Base-by-base conservation (phyloP, 2,329 filamentous ascomycete genomes). In the Epicoccum sorghinum region DNA sequence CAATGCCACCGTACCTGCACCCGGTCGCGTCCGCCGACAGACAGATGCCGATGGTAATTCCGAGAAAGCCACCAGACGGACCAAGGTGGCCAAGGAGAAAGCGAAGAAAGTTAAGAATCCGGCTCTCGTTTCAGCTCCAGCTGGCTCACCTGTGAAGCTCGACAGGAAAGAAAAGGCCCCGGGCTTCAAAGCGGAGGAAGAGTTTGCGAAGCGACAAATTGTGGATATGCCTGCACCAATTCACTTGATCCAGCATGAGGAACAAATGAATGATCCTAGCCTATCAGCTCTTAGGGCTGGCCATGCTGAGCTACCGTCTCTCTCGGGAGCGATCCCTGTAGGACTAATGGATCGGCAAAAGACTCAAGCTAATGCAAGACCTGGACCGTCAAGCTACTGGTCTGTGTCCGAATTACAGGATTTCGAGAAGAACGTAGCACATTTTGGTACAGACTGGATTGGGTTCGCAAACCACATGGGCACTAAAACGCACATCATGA, bases 401-500 rank as follows among this genome's bases (percentile, higher is more conserved):
- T 93, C 90, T 66, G 90, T 93, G 22, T 89, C 88, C 1, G 90
- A 95, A 75, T 83, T 88, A 49, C 88, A 83, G 41, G 90, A 93
- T 66, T 95, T 95, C 73, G 86, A 88, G 32, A 83, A 82, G 51
- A 81, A 91, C 53, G 79, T 95, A 41, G 83, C 81, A 45, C 83
- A 90, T 49, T 93, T 91, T 76, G 90, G 90, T 53, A 91, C 88
- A 13, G 89, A 95, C 70, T 95, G 89, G 85, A 78, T 79, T 43
- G 84, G 83, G 4, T 93, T 93, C 73, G 88, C 90, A 36, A 81
- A 81, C 46, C 86, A 91, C 65, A 92, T 95, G 88, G 87, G 88
- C 44, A 91, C 89, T 4, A 93, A 93, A 76, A 93, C 90, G 14
- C 83, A 88, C 51, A 89, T 89, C n/a, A 95, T 95, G 90, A 90